A percentile compares a stretch with the other conserved stretches of the same genome.
Evolutionary conservation across 73 alveolate genomes (phyloP).

Genomic region (Stentor roeselii): DNA sequence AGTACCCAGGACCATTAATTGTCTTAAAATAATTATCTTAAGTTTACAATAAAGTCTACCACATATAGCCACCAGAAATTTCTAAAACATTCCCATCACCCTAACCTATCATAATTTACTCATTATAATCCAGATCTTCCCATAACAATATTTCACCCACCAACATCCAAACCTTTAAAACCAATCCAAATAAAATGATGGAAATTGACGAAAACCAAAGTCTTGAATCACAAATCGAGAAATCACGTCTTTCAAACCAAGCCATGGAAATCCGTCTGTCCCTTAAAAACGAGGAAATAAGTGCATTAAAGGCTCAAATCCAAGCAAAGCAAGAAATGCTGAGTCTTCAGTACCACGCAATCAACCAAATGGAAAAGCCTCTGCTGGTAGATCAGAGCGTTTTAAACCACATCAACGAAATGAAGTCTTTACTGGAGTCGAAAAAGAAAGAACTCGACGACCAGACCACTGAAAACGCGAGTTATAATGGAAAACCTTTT

Average conservation of each 20-base stretch:
- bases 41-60: too few species aligned
- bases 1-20: too few species aligned
- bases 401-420: not conserved
- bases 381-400: not conserved
- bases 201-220: too few species aligned
- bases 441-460: not conserved
- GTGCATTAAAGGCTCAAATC: not conserved
- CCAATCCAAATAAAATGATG: too few species aligned
- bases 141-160: too few species aligned
- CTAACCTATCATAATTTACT: too few species aligned
- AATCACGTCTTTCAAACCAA: not conserved
- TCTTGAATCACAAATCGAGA: constrained; percentile 12
- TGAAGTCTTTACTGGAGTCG: not conserved
- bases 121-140: too few species aligned
- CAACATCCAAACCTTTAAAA: too few species aligned
- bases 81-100: too few species aligned
- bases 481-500: not conserved
- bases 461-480: not conserved
- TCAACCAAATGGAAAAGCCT: not conserved
- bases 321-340: not conserved
- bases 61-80: too few species aligned
- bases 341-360: constrained; percentile 12
- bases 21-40: too few species aligned
- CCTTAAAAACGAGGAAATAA: constrained; percentile 10
- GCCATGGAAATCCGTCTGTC: constrained; percentile 23